Percentiles rank a stretch among this genome's conserved stretches.
phyloP scores from a whole-genome alignment of 78 protist species.

The Planoprotostelium fungivorum region DNA sequence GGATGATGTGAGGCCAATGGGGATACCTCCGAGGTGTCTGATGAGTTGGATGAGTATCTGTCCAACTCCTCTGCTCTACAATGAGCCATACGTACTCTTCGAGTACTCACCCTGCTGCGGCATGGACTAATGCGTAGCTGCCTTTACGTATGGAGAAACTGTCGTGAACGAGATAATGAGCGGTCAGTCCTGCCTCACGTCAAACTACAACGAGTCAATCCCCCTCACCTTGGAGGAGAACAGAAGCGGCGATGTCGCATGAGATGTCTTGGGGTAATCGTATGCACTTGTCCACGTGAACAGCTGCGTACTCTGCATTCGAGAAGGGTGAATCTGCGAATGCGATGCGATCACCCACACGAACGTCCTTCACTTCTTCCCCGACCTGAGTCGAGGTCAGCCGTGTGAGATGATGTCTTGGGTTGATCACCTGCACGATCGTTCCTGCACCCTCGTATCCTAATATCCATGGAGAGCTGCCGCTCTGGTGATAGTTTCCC shows the following conservation, averaged over 20 bases:
- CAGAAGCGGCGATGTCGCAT: neutral
- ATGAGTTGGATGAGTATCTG: slow-evolving; percentile 24
- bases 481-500: neutral
- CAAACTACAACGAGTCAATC: slow-evolving; percentile 34
- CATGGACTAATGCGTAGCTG: slow-evolving; percentile 45
- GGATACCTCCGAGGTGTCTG: slow-evolving; percentile 28
- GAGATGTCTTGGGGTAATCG: neutral
- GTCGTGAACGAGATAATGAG: slow-evolving; percentile 46
- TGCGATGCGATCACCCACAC: neutral
- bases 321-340: slow-evolving; percentile 6
- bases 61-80: slow-evolving; percentile 53
- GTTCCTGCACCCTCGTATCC: slow-evolving; percentile 10
- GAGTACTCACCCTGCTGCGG: slow-evolving; percentile 49
- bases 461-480: neutral
- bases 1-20: slow-evolving; percentile 42
- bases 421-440: neutral
- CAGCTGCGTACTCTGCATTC: neutral
- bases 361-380: neutral
- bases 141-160: slow-evolving; percentile 10
- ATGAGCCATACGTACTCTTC: too few species aligned
- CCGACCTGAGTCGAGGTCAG: neutral
- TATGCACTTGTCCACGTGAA: neutral
- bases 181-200: slow-evolving; percentile 57
- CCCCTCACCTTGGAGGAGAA: neutral
- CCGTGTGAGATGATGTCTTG: neutral